Evolutionary conservation across 768 basidiomycete species (phyloP).

Genomic region (Pholiota microspora): DNA sequence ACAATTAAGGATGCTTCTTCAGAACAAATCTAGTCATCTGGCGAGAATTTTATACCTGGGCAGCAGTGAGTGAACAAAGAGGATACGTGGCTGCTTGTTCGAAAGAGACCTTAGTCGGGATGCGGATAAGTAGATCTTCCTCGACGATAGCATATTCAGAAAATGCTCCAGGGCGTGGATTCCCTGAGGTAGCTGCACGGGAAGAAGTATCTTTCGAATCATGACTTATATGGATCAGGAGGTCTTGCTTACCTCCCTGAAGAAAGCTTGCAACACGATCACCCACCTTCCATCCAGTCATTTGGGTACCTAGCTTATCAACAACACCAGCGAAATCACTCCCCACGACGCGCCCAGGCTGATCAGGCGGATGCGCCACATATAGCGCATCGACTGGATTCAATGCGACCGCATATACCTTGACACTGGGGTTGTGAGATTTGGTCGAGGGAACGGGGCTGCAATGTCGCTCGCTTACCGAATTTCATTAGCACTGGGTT

Average conservation of each 20-base stretch:
- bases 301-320: conserved; percentile 27
- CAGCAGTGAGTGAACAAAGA: conserved; percentile 30
- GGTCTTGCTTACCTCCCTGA: conserved; percentile 29
- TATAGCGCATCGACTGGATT: conserved; percentile 34
- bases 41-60: conserved; percentile 25
- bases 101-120: conserved; percentile 26
- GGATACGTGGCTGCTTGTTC: conserved; percentile 35
- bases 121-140: conserved; percentile 29
- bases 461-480: conserved; percentile 18
- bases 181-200: conserved; percentile 32
- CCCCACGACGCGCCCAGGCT: conserved; percentile 31
- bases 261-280: conserved; percentile 32
- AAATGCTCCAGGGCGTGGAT: conserved; percentile 31
- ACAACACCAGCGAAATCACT: conserved; percentile 35
- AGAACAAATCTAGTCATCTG: too few species aligned
- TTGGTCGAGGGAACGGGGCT: background rate
- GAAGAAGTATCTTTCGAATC: too few species aligned
- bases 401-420: conserved; percentile 30
- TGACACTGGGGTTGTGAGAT: conserved; percentile 21
- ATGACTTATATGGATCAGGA: background rate
- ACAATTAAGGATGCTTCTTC: background rate
- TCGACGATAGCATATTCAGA: conserved; percentile 32
- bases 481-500: conserved; percentile 27
- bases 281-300: conserved; percentile 27
- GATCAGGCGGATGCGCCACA: conserved; percentile 21